Conservation (phyloP, 2,329 filamentous ascomycete genomes). For the Tricladium varicosporioides region DNA sequence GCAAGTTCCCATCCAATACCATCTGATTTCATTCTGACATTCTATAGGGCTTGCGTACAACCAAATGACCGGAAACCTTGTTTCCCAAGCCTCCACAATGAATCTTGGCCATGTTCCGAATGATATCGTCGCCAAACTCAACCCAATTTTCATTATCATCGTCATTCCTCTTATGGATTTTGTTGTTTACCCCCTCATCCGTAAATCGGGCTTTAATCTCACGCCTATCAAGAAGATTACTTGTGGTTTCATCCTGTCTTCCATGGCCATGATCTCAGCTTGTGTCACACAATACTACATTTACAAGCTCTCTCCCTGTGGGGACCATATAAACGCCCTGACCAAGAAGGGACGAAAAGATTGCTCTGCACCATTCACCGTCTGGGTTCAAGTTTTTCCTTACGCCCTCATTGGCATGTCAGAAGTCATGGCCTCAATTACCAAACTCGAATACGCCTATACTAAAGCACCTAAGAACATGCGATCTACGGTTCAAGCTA, state of each 20-base stretch:
- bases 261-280: conserved; percentile 54
- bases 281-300: conserved; percentile 56
- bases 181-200: conserved; percentile 56
- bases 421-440: conserved; percentile 65
- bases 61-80: conserved; percentile 67
- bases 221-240: conserved; percentile 57
- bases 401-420: conserved; percentile 55
- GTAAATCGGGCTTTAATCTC: conserved; percentile 50
- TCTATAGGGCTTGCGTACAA: conserved; percentile 38
- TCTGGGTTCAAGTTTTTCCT: conserved; percentile 50
- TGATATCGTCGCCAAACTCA: conserved; percentile 59
- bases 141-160: conserved; percentile 59
- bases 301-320: conserved; percentile 54
- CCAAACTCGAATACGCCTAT: conserved; percentile 70
- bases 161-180: conserved; percentile 51
- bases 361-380: conserved; percentile 44
- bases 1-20: conserved; percentile 28
- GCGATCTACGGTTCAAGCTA: conserved; percentile 59
- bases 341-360: conserved; percentile 30
- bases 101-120: conserved; percentile 52
- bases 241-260: conserved; percentile 52
- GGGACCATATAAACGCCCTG: conserved; percentile 44
- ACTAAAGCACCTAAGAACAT: conserved; percentile 70
- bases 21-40: no score
- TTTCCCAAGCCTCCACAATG: conserved; percentile 58